A percentile compares a stretch with the other conserved stretches of the same genome.
Evolutionary conservation across 768 basidiomycete species (phyloP).

Genomic region (Leucosporidium scottii): DNA sequence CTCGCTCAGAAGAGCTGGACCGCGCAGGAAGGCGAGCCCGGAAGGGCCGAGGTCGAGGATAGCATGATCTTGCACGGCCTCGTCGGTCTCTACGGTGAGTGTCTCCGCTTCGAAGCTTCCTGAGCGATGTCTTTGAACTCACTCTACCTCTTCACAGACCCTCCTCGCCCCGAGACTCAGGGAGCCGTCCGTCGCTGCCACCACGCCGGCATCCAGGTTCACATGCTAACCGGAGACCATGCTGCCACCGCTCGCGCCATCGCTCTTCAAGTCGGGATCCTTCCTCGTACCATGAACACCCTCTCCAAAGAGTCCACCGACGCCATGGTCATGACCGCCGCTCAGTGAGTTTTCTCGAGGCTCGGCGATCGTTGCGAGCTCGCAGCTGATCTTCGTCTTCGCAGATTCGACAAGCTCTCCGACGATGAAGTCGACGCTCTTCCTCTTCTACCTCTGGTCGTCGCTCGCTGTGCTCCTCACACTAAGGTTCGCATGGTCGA

Average conservation of each 20-base stretch:
- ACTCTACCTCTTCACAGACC: conserved; percentile 40
- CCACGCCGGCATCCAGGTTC: conserved; percentile 51
- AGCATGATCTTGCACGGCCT: conserved; percentile 52
- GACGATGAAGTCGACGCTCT: conserved; percentile 52
- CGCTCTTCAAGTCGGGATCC: conserved; percentile 47
- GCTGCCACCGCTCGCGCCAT: conserved; percentile 58
- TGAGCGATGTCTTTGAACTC: neutral
- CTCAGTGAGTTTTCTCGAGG: conserved; percentile 3
- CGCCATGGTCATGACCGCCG: conserved; percentile 32
- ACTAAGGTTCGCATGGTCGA: conserved; percentile 56
- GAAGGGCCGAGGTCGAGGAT: conserved; percentile 49
- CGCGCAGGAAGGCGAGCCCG: conserved; percentile 40
- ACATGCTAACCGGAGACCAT: conserved; percentile 55
- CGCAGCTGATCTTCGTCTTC: too few species aligned
- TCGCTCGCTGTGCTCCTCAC: conserved; percentile 56
- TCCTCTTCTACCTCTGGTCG: conserved; percentile 51
- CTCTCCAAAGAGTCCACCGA: conserved; percentile 19
- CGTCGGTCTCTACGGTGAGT: conserved; percentile 49
- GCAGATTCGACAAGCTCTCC: conserved; percentile 50
- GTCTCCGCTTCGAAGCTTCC: neutral
- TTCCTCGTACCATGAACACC: conserved; percentile 25
- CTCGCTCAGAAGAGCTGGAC: conserved; percentile 41
- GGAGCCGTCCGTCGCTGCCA: conserved; percentile 52
- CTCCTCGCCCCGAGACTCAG: conserved; percentile 53
- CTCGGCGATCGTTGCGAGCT: neutral